Conservation (phyloP, 345 rosid species). For the Aurinia saxatilis region DNA sequence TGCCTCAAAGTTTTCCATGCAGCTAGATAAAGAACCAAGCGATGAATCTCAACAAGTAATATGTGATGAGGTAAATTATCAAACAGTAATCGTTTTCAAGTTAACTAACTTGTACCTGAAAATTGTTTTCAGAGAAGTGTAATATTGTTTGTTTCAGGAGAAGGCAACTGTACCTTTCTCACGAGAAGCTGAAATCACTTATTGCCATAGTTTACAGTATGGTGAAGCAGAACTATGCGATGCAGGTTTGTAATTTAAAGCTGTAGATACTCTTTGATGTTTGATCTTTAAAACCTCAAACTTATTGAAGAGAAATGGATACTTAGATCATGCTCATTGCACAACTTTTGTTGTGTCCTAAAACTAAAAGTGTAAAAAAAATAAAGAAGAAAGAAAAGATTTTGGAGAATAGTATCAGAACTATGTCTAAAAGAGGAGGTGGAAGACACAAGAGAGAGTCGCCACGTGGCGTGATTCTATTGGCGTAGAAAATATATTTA, state of each 20-base stretch:
- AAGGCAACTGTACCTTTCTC: conserved; percentile 8
- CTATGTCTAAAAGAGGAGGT: too few species aligned
- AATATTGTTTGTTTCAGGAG: conserved; percentile 24
- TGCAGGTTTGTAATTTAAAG: conserved; percentile 51
- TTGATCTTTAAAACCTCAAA: background rate
- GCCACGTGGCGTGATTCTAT: too few species aligned
- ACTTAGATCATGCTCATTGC: too few species aligned
- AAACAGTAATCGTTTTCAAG: background rate
- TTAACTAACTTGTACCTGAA: background rate
- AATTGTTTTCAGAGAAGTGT: background rate
- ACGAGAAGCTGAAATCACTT: conserved; percentile 35
- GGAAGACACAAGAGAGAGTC: too few species aligned
- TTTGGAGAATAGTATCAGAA: too few species aligned
- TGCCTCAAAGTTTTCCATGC: conserved; percentile 23
- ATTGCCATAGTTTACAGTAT: conserved; percentile 60
- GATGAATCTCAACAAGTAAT: conserved; percentile 24
- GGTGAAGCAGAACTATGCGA: conserved; percentile 62
- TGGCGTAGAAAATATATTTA: too few species aligned
- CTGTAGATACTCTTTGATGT: background rate
- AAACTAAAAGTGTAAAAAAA: too few species aligned
- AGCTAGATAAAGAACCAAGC: conserved; percentile 19
- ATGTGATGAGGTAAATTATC: conserved; percentile 36
- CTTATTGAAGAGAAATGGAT: background rate
- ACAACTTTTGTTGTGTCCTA: too few species aligned
- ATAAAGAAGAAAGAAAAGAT: too few species aligned